Evolutionary conservation across 306 rosid genomes (phyloP), one percentile per base, ranked within the genome.

Genomic region (Cicer yamashitae): DNA sequence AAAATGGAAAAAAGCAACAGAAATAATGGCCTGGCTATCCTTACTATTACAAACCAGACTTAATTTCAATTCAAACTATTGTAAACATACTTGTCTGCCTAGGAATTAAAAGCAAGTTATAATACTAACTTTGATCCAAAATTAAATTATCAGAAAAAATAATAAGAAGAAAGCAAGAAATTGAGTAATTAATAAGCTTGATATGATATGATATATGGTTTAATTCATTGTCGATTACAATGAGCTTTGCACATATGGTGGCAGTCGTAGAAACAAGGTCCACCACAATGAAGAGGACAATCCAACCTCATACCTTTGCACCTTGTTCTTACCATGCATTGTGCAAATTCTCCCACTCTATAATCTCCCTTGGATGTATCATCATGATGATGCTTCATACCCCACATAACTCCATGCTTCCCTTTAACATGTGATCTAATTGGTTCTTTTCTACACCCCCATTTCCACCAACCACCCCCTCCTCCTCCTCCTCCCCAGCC

Each of bases 251-350:
- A 90, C 94, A 88, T 91, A 63, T 88, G 79, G 45, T 59, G 84
- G 58, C 98, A 94, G 67, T 91, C 98, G 56, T 90, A 91, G 65
- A 84, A 83, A 85, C 98, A 94, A 85, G 96, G 89, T 63, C 96
- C 89, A 34, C 94, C 98, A 53, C 98, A 94, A 10, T 94, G 97
- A 59, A 94, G 98, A 30, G 97, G 98, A 66, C 98, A 94, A 1
- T 94, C 89, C 81, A 94, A 73, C 74, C 89, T 90, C 94, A 87
- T 83, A 6, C 98, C 97, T 77, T 74, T n/a, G 44, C 97, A 94
- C 30, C 93, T 78, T 39, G 93, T 89, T 76, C 77, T 87, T 18
- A 70, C 81, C 87, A 85, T 89, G 87, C 98, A 94, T 71, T 91
- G 79, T 43, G 94, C 98, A 83, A 74, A 91, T 65, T 90, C 96